Base-by-base conservation (phyloP, 805 yeast genomes). In the Tetrapisispora phaffii region DNA sequence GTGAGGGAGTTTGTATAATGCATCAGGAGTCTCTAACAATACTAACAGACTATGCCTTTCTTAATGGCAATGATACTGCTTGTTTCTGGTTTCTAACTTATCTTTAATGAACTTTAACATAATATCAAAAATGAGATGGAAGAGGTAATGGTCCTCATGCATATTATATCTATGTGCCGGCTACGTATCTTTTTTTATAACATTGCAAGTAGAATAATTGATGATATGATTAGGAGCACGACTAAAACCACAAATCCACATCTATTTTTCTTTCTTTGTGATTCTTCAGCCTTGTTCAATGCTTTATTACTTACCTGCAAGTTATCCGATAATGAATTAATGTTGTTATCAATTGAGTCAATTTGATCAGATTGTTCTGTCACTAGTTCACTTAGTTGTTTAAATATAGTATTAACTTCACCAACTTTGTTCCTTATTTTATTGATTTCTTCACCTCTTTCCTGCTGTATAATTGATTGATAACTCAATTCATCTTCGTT, bases 401-500 rank as follows among this genome's bases (percentile, higher is more conserved):
- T 79, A 61, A 87, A 88, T 4, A 89, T 88, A 9, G 87, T 73
- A 61, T 89, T 88, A 35, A 89, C 85, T 52, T 89, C 96, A 44
- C 73, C 75, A 10, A 88, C 86, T 0, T 95, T 95, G 35, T 77
- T 77, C 36, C 82, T 80, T 8, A 88, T 81, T 49, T 77, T 79
- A 26, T 72, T 69, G 28, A 89, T 83, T 49, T 86, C 93, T 21
- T 76, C 67, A 44, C 83, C 80, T 45, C 96, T 68, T 56, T 86
- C 90, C 46, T 79, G 77, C 2, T 88, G 79, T 5, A 84, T 62
- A 1, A 79, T 60, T 1, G 76, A 55, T 53, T 85, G 90, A 50
- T 79, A 78, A 50, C 78, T 83, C 20, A 83, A 57, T 41, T 82
- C 78, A 24, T 79, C 69, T 48, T 73, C 73, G 12, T 60, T 53